Conservation (phyloP, 2,329 filamentous ascomycete species). For the Nemania sp. region DNA sequence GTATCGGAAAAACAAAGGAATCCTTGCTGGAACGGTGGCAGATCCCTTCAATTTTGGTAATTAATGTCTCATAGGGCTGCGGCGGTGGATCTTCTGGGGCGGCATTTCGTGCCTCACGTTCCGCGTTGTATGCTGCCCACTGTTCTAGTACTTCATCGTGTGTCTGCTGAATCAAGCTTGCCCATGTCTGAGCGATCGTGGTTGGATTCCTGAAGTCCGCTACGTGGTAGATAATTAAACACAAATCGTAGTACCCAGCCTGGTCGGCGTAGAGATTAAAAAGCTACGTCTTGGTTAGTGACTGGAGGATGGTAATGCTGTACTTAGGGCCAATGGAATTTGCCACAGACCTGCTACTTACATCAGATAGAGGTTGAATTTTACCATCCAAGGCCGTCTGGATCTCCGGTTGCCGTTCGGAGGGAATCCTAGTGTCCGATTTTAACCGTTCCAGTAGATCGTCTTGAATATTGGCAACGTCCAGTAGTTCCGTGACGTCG, state of each 20-base stretch:
- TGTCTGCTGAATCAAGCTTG: slow-evolving; percentile 79
- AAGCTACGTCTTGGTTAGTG: slow-evolving; percentile 65
- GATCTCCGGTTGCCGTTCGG: slow-evolving; percentile 73
- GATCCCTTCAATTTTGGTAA: slow-evolving; percentile 72
- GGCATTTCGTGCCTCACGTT: slow-evolving; percentile 55
- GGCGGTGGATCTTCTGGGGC: slow-evolving; percentile 54
- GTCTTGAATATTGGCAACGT: slow-evolving; percentile 94
- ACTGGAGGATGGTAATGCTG: neutral
- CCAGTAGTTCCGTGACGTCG: slow-evolving; percentile 85
- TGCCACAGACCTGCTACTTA: slow-evolving; percentile 60
- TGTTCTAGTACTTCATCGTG: slow-evolving; percentile 67
- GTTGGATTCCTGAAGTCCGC: slow-evolving; percentile 91
- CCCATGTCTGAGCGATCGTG: slow-evolving; percentile 88
- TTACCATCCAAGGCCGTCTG: slow-evolving; percentile 78
- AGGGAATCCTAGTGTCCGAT: slow-evolving; percentile 75
- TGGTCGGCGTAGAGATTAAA: slow-evolving; percentile 93
- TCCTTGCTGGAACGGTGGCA: slow-evolving; percentile 73
- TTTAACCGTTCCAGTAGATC: slow-evolving; percentile 84
- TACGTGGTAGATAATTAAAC: slow-evolving; percentile 89
- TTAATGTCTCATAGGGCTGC: slow-evolving; percentile 77
- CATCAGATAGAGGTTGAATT: slow-evolving; percentile 80
- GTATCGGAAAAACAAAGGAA: slow-evolving; percentile 74
- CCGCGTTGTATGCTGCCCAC: slow-evolving; percentile 55
- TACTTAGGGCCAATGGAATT: neutral
- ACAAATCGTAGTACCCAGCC: slow-evolving; percentile 93